phyloP scores from a whole-genome alignment of 2,329 filamentous ascomycete genomes.

The Dactylonectria macrodidyma region DNA sequence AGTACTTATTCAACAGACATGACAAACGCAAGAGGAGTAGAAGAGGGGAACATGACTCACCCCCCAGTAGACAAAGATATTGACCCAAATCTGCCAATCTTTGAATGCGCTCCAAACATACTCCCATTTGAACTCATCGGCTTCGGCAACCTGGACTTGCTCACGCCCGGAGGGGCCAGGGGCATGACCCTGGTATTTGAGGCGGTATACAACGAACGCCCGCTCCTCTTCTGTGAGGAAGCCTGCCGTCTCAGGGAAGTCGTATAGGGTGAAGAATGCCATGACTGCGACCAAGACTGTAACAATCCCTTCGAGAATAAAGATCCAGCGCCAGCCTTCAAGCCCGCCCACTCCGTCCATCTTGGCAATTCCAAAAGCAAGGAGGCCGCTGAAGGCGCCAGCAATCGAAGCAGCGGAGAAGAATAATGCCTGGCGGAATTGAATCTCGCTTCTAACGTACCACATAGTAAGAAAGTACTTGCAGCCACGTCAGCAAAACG shows the following conservation, averaged over 20 bases:
- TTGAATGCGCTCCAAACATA: constrained; percentile 81
- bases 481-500: neutral
- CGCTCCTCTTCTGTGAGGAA: constrained; percentile 83
- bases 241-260: constrained; percentile 84
- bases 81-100: constrained; percentile 84
- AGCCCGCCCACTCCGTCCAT: constrained; percentile 77
- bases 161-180: constrained; percentile 30
- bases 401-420: constrained; percentile 87
- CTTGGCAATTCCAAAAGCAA: constrained; percentile 78
- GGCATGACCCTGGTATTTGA: constrained; percentile 74
- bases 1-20: neutral
- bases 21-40: neutral
- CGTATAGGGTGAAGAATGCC: constrained; percentile 81
- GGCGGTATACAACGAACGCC: constrained; percentile 77
- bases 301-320: constrained; percentile 78
- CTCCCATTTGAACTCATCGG: constrained; percentile 82
- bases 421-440: constrained; percentile 77
- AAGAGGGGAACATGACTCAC: constrained; percentile 59
- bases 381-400: constrained; percentile 81
- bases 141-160: constrained; percentile 65
- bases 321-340: constrained; percentile 76
- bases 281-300: constrained; percentile 77
- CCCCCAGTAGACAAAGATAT: constrained; percentile 75
- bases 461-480: constrained; percentile 71
- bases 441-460: constrained; percentile 71